A percentile compares a stretch with the other conserved stretches of the same genome.
phyloP scores from a whole-genome alignment of 2,329 filamentous ascomycete species.

The Ophiosphaerella korrae region DNA sequence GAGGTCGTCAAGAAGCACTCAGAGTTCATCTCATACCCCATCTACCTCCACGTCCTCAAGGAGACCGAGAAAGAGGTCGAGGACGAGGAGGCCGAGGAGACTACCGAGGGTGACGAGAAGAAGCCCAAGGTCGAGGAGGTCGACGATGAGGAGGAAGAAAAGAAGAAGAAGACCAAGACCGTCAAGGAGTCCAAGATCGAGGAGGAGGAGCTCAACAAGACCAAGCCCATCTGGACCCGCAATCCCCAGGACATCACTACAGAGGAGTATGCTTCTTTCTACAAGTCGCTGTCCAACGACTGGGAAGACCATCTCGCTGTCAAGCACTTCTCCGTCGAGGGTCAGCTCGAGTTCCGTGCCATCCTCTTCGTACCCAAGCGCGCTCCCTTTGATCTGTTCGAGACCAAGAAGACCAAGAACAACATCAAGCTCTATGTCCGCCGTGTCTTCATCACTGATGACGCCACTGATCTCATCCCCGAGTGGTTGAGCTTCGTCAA shows the following conservation, averaged over 20 bases:
- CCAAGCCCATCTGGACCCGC: slow-evolving; percentile 99
- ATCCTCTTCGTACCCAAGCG: slow-evolving; percentile 99
- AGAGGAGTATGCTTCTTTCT: slow-evolving; percentile 98
- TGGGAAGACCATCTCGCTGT: slow-evolving; percentile 99
- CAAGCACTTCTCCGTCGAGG: slow-evolving; percentile 99
- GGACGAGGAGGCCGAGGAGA: slow-evolving; percentile 81
- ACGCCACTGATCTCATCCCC: slow-evolving; percentile 97
- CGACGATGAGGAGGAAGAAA: slow-evolving; percentile 79
- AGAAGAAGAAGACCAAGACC: slow-evolving; percentile 99
- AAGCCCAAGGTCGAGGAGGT: slow-evolving; percentile 96
- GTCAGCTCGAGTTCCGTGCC: slow-evolving; percentile 99
- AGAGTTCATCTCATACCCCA: slow-evolving; percentile 99
- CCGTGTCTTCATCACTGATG: slow-evolving; percentile 99
- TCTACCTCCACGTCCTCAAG: slow-evolving; percentile 99
- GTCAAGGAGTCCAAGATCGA: slow-evolving; percentile 98
- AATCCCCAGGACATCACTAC: slow-evolving; percentile 93
- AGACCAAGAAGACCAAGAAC: slow-evolving; percentile 99
- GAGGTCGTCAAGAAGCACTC: slow-evolving; percentile 99
- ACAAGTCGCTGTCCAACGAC: slow-evolving; percentile 99
- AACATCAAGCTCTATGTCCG: slow-evolving; percentile 99
- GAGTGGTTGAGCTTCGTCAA: slow-evolving; percentile 99
- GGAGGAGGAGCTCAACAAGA: slow-evolving; percentile 99
- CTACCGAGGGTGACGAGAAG: slow-evolving; percentile 80
- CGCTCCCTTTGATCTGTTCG: slow-evolving; percentile 98
- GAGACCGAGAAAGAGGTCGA: slow-evolving; percentile 99